Base-by-base conservation (phyloP, 371 early-diverging fungal genomes). In the Syncephalis plumigaleata region DNA sequence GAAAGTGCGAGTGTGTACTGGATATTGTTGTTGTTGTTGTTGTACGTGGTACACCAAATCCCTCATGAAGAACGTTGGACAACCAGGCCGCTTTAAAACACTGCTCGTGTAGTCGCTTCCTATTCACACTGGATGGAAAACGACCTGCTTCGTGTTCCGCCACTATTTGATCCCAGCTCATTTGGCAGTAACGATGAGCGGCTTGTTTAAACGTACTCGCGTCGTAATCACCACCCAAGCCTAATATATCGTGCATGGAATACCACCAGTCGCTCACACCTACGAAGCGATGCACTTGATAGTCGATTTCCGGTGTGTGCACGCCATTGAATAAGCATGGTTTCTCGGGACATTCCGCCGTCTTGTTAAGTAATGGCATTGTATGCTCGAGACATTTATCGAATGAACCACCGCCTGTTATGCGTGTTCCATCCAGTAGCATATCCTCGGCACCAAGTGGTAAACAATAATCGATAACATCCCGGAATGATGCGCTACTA, bases 241-340 rank as follows among this genome's bases (percentile, higher is more conserved):
- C 79, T 20, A 80, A 70, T 42, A 82, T 70, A 46, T 87, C 84
- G 49, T 81, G 73, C 4, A 81, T 67, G 0, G 92, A n/a, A 68
- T 93, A 93, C 87, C 90, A 96, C 61, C 87, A 94, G 62, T 96
- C 94, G 21, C 85, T 83, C 9, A 92, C 79, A 9, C 91, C 96
- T 9, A 94, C 71, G 54, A 92, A 94, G 40, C 73, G 67, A 52
- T 81, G 75, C 44, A 67, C 65, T 21, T 64, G 68, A 66, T 81
- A 84, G 54, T 81, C 80, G 13, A 86, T 77, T 25, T 70, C 63
- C 0, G 92, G 92, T 0, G 85, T 84, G 50, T 88, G 87, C 4
- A 86, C 85, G 39, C 91, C 93, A 45, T 87, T 86, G 64, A 94
- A 87, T 20, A 91, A 58, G 59, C 96, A 95, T 0, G 93, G 92